These are phyloP conservation scores for Gossypioides kirkii DNA, from an alignment of 345 rosid species.

Conservation along the genomic window DNA sequence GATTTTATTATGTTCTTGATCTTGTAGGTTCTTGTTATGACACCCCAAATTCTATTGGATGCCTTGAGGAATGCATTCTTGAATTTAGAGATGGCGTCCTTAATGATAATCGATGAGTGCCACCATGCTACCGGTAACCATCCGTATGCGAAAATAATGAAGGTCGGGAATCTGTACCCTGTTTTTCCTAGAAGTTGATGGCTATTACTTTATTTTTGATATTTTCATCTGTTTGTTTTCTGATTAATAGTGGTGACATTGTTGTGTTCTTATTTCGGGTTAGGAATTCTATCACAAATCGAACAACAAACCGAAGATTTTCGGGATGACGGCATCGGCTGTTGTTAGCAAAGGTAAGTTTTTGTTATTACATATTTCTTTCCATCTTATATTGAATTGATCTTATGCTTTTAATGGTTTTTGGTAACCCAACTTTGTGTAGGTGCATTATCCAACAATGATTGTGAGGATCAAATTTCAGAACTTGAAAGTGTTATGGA, in stretches of 20 bases:
- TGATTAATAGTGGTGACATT: background rate
- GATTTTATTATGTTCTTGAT: background rate
- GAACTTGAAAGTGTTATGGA: slow-evolving; percentile 76
- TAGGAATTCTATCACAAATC: slow-evolving; percentile 76
- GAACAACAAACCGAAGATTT: slow-evolving; percentile 62
- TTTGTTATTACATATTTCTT: background rate
- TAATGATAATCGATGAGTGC: slow-evolving; percentile 80
- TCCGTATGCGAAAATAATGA: slow-evolving; percentile 71
- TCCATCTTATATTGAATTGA: background rate
- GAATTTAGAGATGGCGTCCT: slow-evolving; percentile 47
- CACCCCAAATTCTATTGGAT: slow-evolving; percentile 80
- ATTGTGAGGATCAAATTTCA: slow-evolving; percentile 59
- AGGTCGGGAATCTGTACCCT: slow-evolving; percentile 32
- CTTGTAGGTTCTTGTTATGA: slow-evolving; percentile 79
- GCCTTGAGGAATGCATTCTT: slow-evolving; percentile 61
- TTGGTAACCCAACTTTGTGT: slow-evolving; percentile 15
- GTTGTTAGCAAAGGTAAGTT: slow-evolving; percentile 59
- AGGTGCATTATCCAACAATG: slow-evolving; percentile 43
- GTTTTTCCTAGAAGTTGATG: slow-evolving; percentile 7
- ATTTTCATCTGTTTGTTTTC: background rate
- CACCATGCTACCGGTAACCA: slow-evolving; percentile 75
- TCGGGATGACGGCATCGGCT: slow-evolving; percentile 79
- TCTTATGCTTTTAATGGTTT: background rate
- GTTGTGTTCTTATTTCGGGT: slow-evolving; percentile 14
- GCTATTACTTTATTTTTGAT: background rate